phyloP scores from a whole-genome alignment of 1,284 basidiomycete species.

The Mycena sp. region DNA sequence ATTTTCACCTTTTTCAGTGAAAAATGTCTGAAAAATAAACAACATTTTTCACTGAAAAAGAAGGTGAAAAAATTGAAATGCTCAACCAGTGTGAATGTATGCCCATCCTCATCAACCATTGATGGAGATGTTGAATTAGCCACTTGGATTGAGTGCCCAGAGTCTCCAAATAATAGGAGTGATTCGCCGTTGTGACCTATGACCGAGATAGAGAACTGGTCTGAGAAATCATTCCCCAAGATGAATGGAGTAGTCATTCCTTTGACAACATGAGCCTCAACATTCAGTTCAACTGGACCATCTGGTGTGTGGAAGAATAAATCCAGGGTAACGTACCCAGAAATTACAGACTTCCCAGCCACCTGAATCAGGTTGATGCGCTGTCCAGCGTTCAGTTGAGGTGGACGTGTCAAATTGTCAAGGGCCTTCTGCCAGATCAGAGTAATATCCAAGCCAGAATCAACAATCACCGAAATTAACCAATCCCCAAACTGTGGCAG shows the following conservation, averaged over 20 bases:
- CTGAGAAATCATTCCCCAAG: constrained; percentile 42
- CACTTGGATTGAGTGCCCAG: constrained; percentile 31
- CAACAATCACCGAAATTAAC: background rate
- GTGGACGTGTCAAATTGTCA: constrained; percentile 9
- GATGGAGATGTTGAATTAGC: background rate
- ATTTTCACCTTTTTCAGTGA: too few relatives aligned
- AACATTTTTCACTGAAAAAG: too few relatives aligned
- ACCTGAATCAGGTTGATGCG: constrained; percentile 36
- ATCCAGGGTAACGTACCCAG: too few relatives aligned
- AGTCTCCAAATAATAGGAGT: too few relatives aligned
- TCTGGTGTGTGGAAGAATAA: too few relatives aligned
- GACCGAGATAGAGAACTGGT: constrained; percentile 41
- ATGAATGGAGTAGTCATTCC: constrained; percentile 37
- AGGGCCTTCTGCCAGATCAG: constrained; percentile 32
- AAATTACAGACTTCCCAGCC: too few relatives aligned
- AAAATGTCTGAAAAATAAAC: too few relatives aligned
- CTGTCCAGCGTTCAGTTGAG: constrained; percentile 29
- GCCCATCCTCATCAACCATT: constrained; percentile 1
- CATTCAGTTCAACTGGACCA: too few relatives aligned
- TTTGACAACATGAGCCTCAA: too few relatives aligned
- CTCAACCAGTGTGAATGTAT: too few relatives aligned
- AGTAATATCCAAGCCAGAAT: constrained; percentile 29
- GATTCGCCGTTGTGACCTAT: constrained; percentile 26
- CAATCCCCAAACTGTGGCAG: too few relatives aligned
- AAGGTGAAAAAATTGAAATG: too few relatives aligned